phyloP scores from a whole-genome alignment of 2,329 filamentous ascomycete genomes.

The Bipolaris cookei region DNA sequence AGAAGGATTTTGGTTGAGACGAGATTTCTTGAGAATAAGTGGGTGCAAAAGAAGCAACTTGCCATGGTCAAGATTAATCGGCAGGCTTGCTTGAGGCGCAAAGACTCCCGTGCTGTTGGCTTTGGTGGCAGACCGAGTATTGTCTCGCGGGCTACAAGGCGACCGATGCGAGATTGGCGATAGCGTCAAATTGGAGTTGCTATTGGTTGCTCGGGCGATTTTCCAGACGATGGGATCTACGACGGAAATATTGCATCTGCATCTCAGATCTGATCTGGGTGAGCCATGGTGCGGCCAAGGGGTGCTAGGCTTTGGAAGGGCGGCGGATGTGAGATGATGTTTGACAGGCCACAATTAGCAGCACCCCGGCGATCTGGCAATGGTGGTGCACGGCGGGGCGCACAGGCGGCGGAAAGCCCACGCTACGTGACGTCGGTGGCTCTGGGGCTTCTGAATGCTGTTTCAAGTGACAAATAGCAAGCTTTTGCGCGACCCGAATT shows the following conservation, averaged over 20 bases:
- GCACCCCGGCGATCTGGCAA: conserved; percentile 12
- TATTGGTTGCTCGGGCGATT: not conserved
- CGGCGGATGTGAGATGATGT: not conserved
- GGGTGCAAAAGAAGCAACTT: not conserved
- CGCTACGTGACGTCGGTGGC: conserved; percentile 17
- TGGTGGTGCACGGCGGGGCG: conserved; percentile 12
- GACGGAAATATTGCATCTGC: conserved; percentile 9
- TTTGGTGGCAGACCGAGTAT: not conserved
- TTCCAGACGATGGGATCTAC: not conserved
- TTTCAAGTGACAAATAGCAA: conserved; percentile 14
- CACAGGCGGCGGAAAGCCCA: conserved; percentile 7
- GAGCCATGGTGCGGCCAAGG: not conserved
- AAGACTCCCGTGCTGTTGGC: not conserved
- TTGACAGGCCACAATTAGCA: conserved; percentile 12
- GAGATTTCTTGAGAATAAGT: not conserved
- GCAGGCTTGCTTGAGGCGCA: not conserved
- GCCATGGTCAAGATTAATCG: not conserved
- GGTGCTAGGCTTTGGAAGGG: not conserved
- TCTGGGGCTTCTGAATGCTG: not conserved
- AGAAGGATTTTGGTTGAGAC: not conserved
- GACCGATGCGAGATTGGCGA: not conserved
- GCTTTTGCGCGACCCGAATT: not conserved
- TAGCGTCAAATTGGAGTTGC: not conserved
- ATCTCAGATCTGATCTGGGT: conserved; percentile 6
- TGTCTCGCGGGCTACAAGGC: not conserved